A percentile compares a stretch with the other conserved stretches of the same genome.
phyloP scores from a whole-genome alignment of 2,329 filamentous ascomycete genomes.

The Trichoderma semiorbis region DNA sequence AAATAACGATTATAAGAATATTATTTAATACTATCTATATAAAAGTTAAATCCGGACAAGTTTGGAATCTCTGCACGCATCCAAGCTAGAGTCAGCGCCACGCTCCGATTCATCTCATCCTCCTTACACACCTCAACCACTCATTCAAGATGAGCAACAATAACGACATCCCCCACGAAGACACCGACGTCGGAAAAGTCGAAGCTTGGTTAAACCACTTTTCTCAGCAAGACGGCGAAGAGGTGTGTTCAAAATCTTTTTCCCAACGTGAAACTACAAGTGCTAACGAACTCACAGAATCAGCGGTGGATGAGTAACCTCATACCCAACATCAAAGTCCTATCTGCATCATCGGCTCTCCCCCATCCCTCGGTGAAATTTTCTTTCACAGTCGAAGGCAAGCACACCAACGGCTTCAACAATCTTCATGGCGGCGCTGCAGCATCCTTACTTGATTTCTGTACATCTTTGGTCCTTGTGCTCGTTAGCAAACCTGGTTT shows the following conservation, averaged over 20 bases:
- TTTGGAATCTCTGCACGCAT: not conserved
- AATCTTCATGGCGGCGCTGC: conserved; percentile 62
- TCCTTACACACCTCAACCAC: not conserved
- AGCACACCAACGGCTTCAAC: conserved; percentile 51
- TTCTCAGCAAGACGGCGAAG: not conserved
- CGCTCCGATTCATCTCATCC: not conserved
- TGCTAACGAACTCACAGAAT: conserved; percentile 28
- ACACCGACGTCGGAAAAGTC: conserved; percentile 32
- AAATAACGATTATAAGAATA: not conserved
- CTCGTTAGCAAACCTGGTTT: conserved; percentile 56
- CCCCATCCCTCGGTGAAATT: conserved; percentile 43
- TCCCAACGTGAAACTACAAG: not conserved
- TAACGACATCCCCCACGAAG: conserved; percentile 25
- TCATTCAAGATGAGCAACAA: conserved; percentile 16
- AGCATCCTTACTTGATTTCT: conserved; percentile 64
- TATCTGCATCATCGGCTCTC: conserved; percentile 33
- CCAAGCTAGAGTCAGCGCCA: not conserved
- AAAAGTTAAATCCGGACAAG: not conserved
- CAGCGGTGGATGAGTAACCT: conserved; percentile 43
- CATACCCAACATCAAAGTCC: conserved; percentile 40
- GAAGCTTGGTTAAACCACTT: conserved; percentile 29
- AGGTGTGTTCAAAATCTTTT: not conserved
- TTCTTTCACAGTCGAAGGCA: conserved; percentile 45
- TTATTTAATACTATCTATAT: too few species aligned
- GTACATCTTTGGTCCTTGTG: conserved; percentile 57